Conservation (phyloP, 257 asterid species). For the Eustoma russellianum region DNA sequence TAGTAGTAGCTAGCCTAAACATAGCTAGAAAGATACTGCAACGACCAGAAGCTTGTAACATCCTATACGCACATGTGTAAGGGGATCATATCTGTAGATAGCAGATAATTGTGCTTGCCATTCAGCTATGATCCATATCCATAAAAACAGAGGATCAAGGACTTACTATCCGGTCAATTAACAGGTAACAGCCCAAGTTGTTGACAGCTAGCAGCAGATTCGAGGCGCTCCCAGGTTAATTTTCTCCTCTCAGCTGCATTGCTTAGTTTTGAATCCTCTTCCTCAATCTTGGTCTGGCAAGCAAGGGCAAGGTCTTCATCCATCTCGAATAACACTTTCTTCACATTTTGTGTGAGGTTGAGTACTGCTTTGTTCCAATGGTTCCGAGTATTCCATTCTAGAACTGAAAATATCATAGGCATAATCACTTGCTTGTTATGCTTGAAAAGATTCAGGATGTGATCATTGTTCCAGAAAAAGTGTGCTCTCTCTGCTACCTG, state of each 20-base stretch:
- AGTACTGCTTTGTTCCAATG: constrained; percentile 41
- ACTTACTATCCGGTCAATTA: constrained; percentile 8
- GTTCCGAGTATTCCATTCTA: constrained; percentile 30
- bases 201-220: constrained; percentile 23
- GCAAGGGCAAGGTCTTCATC: constrained; percentile 34
- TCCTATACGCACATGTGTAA: constrained; percentile 1
- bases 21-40: constrained; percentile 3
- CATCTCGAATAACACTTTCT: constrained; percentile 32
- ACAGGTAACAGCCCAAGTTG: constrained; percentile 23
- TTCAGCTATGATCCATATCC: neutral
- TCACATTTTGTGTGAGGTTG: constrained; percentile 31
- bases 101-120: constrained; percentile 3
- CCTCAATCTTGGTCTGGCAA: constrained; percentile 36
- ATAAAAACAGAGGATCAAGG: constrained; percentile 8
- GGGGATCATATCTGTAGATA: neutral
- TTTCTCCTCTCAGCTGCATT: constrained; percentile 31
- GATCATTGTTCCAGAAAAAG: constrained; percentile 35
- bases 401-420: constrained; percentile 35
- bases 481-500: constrained; percentile 47
- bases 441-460: constrained; percentile 26
- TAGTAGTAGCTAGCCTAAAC: constrained; percentile 3
- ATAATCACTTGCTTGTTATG: constrained; percentile 27
- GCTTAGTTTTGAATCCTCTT: constrained; percentile 22
- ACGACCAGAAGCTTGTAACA: constrained; percentile 1
- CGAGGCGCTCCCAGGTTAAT: constrained; percentile 34